A percentile compares a stretch with the other conserved stretches of the same genome.
These are phyloP conservation scores for Furculomyces boomerangus DNA, from an alignment of 371 early-diverging fungal genomes.

Conservation along the genomic window DNA sequence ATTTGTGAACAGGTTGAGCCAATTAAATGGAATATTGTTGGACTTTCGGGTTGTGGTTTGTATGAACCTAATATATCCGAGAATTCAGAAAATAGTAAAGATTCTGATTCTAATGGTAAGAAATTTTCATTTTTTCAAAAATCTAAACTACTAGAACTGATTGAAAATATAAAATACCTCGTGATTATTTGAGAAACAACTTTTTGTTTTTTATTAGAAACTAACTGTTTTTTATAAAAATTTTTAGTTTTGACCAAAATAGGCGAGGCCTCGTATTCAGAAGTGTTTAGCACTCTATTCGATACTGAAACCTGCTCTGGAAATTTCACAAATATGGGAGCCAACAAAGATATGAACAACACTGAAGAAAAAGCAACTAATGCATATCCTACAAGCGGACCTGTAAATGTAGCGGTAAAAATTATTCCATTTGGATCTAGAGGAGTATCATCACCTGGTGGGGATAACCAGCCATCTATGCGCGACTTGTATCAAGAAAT, in stretches of 20 bases:
- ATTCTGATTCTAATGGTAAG: no score
- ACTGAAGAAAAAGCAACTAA: slow-evolving; percentile 3
- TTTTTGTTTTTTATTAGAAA: no score
- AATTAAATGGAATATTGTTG: slow-evolving; percentile 16
- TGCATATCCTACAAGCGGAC: slow-evolving; percentile 12
- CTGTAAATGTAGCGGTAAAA: slow-evolving; percentile 24
- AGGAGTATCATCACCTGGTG: slow-evolving; percentile 11
- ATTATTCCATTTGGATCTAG: slow-evolving; percentile 25
- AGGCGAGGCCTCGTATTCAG: slow-evolving; percentile 27
- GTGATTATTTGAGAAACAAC: no score
- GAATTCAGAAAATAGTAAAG: slow-evolving; percentile 8
- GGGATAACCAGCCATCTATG: slow-evolving; percentile 22
- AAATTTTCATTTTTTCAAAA: no score
- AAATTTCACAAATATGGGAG: slow-evolving; percentile 16
- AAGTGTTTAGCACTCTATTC: slow-evolving; percentile 22
- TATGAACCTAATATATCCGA: slow-evolving; percentile 4
- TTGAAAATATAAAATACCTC: no score
- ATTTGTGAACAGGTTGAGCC: slow-evolving; percentile 23
- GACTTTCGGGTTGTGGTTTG: slow-evolving; percentile 16
- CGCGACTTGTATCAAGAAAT: slow-evolving; percentile 29
- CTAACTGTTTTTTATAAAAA: slow-evolving; percentile 7
- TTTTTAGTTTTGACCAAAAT: slow-evolving; percentile 18
- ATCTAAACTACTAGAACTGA: no score
- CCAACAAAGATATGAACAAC: slow-evolving; percentile 12
- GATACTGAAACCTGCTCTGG: not conserved